phyloP scores from a whole-genome alignment of 345 rosid genomes.

The Corchorus capsularis region DNA sequence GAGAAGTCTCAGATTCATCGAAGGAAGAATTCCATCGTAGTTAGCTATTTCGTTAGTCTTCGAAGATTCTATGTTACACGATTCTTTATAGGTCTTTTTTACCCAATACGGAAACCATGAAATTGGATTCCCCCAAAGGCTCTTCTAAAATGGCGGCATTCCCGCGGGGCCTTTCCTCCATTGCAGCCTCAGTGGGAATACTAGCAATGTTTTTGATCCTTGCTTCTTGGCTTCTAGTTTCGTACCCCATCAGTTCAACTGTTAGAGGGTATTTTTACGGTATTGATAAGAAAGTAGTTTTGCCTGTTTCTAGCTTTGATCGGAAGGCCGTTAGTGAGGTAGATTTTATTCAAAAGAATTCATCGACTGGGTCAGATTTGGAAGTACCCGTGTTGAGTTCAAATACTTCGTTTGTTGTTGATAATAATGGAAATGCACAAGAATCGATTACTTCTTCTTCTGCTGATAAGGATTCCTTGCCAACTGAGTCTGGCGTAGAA shows the following conservation, averaged over 20 bases:
- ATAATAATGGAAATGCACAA: neutral
- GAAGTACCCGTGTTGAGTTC: constrained; percentile 6
- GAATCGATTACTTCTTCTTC: constrained; percentile 16
- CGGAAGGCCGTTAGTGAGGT: constrained; percentile 20
- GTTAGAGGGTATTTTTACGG: constrained; percentile 62
- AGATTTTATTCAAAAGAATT: constrained; percentile 26
- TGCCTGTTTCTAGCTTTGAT: constrained; percentile 25
- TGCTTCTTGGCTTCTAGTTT: constrained; percentile 66
- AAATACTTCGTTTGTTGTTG: constrained; percentile 3
- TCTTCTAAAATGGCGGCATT: constrained; percentile 37
- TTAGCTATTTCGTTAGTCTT: neutral
- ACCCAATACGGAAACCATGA: constrained; percentile 42
- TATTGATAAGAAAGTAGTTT: constrained; percentile 39
- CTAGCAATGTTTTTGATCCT: constrained; percentile 62
- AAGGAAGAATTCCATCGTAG: neutral
- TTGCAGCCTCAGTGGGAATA: constrained; percentile 60
- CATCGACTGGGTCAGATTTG: constrained; percentile 29
- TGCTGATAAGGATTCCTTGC: constrained; percentile 21
- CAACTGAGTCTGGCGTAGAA: constrained; percentile 19
- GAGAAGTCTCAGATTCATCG: neutral
- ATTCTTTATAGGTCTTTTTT: neutral
- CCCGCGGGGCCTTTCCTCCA: constrained; percentile 62
- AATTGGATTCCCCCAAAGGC: constrained; percentile 52
- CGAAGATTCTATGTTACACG: neutral
- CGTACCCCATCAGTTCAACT: constrained; percentile 58